Conservation (phyloP, 441 rosid species). For the Bocquillonia castaneifolia region DNA sequence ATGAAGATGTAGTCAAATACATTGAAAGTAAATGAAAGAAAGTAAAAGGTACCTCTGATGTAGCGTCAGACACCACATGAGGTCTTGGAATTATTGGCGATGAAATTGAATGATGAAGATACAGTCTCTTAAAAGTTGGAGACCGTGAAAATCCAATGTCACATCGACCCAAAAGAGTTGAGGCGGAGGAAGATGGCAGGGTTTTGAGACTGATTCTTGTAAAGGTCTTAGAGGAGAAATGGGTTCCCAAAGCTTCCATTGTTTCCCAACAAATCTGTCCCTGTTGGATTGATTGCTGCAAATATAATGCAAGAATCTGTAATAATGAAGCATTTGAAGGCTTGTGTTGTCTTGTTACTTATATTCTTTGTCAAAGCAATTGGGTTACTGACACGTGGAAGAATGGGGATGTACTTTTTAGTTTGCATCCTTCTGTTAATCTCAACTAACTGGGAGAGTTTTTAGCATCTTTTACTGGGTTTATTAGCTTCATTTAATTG, state of each 20-base stretch:
- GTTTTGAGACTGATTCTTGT: constrained; percentile 8
- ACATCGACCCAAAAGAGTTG: constrained; percentile 18
- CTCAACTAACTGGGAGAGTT: constrained; percentile 17
- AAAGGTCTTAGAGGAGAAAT: constrained; percentile 17
- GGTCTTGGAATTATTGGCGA: constrained; percentile 6
- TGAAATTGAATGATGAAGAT: constrained; percentile 10
- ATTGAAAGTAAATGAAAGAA: background rate
- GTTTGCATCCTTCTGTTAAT: constrained; percentile 7
- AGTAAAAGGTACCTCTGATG: constrained; percentile 21
- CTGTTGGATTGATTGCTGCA: background rate
- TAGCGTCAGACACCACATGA: constrained; percentile 13
- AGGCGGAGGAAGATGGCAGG: background rate
- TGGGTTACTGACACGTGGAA: constrained; percentile 22
- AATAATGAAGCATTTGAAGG: background rate
- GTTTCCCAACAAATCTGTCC: background rate
- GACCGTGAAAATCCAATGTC: constrained; percentile 18
- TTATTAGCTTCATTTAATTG: constrained; percentile 2
- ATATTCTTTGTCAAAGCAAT: background rate
- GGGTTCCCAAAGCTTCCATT: constrained; percentile 30
- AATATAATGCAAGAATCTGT: background rate
- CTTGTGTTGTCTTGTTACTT: background rate
- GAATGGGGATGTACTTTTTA: background rate
- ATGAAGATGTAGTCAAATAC: background rate
- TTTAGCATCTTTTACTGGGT: constrained; percentile 22
- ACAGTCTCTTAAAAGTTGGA: constrained; percentile 9